These are phyloP conservation scores for Wickerhamiella azyma DNA, from an alignment of 805 yeast genomes.

Conservation along the genomic window DNA sequence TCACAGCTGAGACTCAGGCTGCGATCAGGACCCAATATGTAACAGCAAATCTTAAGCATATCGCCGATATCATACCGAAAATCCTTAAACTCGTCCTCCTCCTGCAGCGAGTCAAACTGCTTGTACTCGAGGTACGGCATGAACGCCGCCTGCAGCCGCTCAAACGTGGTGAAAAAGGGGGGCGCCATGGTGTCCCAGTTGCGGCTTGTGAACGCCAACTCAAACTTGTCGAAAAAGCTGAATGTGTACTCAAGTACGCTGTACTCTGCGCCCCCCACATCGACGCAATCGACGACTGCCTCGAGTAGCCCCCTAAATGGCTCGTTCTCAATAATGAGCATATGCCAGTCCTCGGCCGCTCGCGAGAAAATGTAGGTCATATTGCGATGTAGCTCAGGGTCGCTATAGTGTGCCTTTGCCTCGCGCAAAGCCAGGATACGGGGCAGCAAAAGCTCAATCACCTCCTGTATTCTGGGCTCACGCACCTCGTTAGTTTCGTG, in stretches of 20 bases:
- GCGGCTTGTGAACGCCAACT: constrained; percentile 3
- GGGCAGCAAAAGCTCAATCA: constrained; percentile 49
- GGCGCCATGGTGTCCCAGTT: neutral
- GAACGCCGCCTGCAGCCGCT: constrained; percentile 45
- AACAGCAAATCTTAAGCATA: constrained; percentile 90
- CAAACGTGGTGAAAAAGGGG: constrained; percentile 40
- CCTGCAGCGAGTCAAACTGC: constrained; percentile 48
- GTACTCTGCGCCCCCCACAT: constrained; percentile 57
- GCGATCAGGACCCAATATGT: constrained; percentile 62
- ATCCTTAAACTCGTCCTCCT: constrained; percentile 83
- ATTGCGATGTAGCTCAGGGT: constrained; percentile 17
- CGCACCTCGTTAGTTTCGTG: constrained; percentile 65
- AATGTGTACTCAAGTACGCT: constrained; percentile 85
- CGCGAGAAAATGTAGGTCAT: constrained; percentile 54
- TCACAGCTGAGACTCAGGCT: constrained; percentile 34
- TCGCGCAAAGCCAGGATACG: constrained; percentile 38
- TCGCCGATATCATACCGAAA: constrained; percentile 97
- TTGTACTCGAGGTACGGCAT: constrained; percentile 55
- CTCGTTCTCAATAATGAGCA: constrained; percentile 51
- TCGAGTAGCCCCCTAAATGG: constrained; percentile 62
- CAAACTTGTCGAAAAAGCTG: constrained; percentile 63
- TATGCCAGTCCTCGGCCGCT: constrained; percentile 95
- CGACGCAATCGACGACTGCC: constrained; percentile 54
- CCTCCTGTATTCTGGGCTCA: constrained; percentile 31
- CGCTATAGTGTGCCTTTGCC: constrained; percentile 10